Percentiles rank a stretch among this genome's conserved stretches.
Conservation (phyloP, 805 yeast genomes). For the Nakazawaea populi region DNA sequence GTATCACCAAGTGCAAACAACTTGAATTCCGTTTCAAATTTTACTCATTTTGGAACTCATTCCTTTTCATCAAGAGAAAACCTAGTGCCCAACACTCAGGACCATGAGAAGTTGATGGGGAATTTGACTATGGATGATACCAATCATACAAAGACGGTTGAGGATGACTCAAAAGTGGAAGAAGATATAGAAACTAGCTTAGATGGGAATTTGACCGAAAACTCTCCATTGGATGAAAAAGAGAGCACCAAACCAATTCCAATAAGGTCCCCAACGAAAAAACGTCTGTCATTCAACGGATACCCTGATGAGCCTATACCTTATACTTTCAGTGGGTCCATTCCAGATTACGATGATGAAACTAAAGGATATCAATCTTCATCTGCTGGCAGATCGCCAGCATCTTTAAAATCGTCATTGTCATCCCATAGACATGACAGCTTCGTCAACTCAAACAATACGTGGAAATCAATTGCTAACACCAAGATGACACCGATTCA, state of each 20-base stretch:
- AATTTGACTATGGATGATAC: constrained; percentile 1
- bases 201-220: too few species aligned
- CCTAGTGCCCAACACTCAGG: background rate
- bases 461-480: constrained; percentile 5
- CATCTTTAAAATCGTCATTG: constrained; percentile 12
- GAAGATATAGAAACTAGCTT: background rate
- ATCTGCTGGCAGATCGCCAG: constrained; percentile 11
- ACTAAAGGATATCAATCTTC: constrained; percentile 11
- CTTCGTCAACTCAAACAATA: background rate
- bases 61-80: constrained; percentile 9
- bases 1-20: background rate
- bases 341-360: constrained; percentile 29
- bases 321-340: constrained; percentile 24
- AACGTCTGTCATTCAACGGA: constrained; percentile 7
- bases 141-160: background rate
- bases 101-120: background rate
- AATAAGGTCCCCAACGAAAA: background rate
- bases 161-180: constrained; percentile 7
- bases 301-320: constrained; percentile 9
- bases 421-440: constrained; percentile 11
- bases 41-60: background rate
- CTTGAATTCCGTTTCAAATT: background rate
- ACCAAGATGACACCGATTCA: constrained; percentile 6
- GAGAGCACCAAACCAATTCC: constrained; percentile 1
- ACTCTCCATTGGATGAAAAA: constrained; percentile 7